Conservation (phyloP, 371 early-diverging fungal species). For the Cokeromyces recurvatus region DNA sequence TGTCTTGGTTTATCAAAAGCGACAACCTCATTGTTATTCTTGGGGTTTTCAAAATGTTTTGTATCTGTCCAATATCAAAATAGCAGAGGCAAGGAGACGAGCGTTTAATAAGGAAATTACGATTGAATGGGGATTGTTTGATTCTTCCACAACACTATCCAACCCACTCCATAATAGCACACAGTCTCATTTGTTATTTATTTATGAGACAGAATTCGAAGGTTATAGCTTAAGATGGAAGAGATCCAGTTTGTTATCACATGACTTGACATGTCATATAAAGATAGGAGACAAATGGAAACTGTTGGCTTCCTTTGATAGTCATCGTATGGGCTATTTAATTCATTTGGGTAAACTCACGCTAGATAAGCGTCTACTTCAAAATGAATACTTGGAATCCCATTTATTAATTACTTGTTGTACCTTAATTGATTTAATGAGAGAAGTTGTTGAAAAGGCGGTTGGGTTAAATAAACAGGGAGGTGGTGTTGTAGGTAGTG, state of each 20-base stretch:
- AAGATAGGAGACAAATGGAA: constrained; percentile 12
- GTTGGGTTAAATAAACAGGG: constrained; percentile 38
- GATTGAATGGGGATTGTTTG: constrained; percentile 29
- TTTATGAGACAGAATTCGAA: constrained; percentile 35
- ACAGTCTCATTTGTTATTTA: constrained; percentile 34
- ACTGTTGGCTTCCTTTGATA: constrained; percentile 41
- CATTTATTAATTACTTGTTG: constrained; percentile 41
- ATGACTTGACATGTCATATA: constrained; percentile 38
- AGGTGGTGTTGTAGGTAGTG: constrained; percentile 43
- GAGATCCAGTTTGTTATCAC: constrained; percentile 36
- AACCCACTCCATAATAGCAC: constrained; percentile 29
- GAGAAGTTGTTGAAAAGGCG: constrained; percentile 48
- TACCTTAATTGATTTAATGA: constrained; percentile 45
- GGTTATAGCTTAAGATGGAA: constrained; percentile 34
- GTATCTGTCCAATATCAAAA: constrained; percentile 21
- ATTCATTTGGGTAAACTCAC: constrained; percentile 30
- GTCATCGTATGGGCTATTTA: constrained; percentile 46
- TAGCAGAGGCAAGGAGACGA: constrained; percentile 36
- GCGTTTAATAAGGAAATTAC: constrained; percentile 45
- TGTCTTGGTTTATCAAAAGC: constrained; percentile 32
- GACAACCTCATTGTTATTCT: constrained; percentile 45
- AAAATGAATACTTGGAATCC: constrained; percentile 23
- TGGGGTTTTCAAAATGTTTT: constrained; percentile 50
- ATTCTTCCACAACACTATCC: background rate
- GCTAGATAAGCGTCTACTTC: constrained; percentile 28